phyloP scores from a whole-genome alignment of 2,329 filamentous ascomycete genomes.

The Magnaporthiopsis poae region DNA sequence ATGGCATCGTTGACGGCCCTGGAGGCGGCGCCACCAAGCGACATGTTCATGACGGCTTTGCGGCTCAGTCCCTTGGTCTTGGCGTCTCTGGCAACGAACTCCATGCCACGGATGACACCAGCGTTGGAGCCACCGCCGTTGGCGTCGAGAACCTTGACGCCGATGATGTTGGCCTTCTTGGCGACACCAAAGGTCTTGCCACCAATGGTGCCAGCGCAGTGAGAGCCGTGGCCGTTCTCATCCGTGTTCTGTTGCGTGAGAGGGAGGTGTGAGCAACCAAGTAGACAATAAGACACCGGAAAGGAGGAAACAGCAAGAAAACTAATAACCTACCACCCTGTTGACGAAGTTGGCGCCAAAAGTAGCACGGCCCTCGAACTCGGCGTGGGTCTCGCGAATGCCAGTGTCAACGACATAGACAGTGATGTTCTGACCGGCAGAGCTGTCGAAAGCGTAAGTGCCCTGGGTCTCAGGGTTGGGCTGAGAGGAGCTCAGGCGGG shows the following conservation, averaged over 20 bases:
- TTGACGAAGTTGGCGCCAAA: constrained; percentile 44
- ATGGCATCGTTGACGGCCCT: constrained; percentile 44
- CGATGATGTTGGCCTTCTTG: constrained; percentile 44
- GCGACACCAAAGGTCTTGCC: constrained; percentile 53
- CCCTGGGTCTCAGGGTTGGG: constrained; percentile 17
- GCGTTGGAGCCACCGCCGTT: constrained; percentile 38
- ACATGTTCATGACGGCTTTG: constrained; percentile 55
- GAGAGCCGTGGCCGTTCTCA: constrained; percentile 54
- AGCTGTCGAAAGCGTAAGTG: constrained; percentile 42
- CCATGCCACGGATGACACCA: constrained; percentile 48
- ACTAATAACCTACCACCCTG: constrained; percentile 27
- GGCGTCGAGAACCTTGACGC: constrained; percentile 52
- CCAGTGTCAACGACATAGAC: constrained; percentile 59
- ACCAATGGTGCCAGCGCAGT: constrained; percentile 53
- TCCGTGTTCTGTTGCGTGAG: constrained; percentile 31
- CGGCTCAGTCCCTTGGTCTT: constrained; percentile 30
- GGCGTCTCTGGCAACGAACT: constrained; percentile 43
- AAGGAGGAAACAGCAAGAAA: neutral
- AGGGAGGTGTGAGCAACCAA: neutral
- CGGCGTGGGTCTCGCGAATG: constrained; percentile 43
- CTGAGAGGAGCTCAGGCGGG: constrained; percentile 38
- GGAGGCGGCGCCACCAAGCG: constrained; percentile 42
- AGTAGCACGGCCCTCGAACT: constrained; percentile 46
- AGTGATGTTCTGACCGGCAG: constrained; percentile 45
- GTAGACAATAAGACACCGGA: neutral